Evolutionary conservation across 2,329 filamentous ascomycete species (phyloP).

Genomic region (Pyrenophora teres): DNA sequence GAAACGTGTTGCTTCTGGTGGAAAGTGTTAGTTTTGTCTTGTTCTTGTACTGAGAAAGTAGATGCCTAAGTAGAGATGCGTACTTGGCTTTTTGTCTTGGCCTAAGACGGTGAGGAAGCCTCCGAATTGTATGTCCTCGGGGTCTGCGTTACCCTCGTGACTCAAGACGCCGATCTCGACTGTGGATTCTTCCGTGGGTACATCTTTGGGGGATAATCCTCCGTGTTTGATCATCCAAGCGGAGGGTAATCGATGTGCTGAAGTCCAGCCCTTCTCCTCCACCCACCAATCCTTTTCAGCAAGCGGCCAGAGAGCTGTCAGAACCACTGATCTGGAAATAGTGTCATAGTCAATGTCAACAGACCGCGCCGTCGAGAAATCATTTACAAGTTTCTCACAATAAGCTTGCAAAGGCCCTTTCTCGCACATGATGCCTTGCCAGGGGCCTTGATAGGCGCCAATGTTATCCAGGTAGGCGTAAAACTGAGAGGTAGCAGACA

Average conservation of each 20-base stretch:
- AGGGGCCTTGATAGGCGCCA: constrained; percentile 58
- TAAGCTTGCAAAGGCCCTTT: constrained; percentile 3
- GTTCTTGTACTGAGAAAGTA: not conserved
- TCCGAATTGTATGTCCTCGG: constrained; percentile 76
- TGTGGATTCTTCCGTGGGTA: constrained; percentile 52
- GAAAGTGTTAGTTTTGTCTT: not conserved
- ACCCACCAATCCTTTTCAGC: constrained; percentile 7
- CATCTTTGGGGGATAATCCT: not conserved
- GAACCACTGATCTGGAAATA: constrained; percentile 66
- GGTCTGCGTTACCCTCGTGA: constrained; percentile 65
- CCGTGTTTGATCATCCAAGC: constrained; percentile 46
- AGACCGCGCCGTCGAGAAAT: constrained; percentile 61
- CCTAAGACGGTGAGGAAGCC: constrained; percentile 81
- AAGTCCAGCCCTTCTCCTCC: constrained; percentile 48
- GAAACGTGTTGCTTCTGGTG: constrained; percentile 73
- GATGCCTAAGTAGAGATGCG: constrained; percentile 9
- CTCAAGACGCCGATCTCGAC: constrained; percentile 83
- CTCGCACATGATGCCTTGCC: constrained; percentile 59
- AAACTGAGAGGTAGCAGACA: constrained; percentile 70
- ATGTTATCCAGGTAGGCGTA: constrained; percentile 68
- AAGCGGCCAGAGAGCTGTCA: constrained; percentile 67
- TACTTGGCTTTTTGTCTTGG: constrained; percentile 70
- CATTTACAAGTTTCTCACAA: constrained; percentile 58
- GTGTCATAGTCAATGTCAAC: constrained; percentile 80
- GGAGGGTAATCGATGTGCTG: too few species aligned